Percentiles rank a stretch among this genome's conserved stretches.
Conservation (phyloP, 257 asterid genomes). For the Phtheirospermum japonicum region DNA sequence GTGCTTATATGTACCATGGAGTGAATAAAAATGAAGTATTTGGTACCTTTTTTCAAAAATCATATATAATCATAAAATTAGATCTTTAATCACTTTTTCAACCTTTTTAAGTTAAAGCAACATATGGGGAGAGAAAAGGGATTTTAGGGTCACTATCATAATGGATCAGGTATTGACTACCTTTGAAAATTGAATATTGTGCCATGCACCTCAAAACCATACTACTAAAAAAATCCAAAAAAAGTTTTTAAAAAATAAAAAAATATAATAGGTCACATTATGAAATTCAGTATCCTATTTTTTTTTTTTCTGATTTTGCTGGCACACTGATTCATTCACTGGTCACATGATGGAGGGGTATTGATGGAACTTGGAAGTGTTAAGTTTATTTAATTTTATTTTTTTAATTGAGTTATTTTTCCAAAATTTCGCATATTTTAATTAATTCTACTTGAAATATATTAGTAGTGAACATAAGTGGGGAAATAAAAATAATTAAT, state of each 20-base stretch:
- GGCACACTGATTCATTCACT: conserved; percentile 27
- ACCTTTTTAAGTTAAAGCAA: background rate
- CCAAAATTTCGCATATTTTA: background rate
- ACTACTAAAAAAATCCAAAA: no score
- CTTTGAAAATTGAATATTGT: conserved; percentile 15
- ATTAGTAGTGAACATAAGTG: no score
- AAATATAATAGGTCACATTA: conserved; percentile 22
- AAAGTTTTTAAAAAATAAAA: no score
- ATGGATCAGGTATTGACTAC: conserved; percentile 33
- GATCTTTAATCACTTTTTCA: background rate
- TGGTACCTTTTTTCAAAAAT: background rate
- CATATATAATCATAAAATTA: background rate
- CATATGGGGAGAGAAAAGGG: background rate
- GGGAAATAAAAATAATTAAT: no score
- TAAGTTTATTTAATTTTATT: background rate
- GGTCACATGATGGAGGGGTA: conserved; percentile 17
- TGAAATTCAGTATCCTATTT: conserved; percentile 55
- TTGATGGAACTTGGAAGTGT: conserved; percentile 26
- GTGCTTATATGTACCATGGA: no score
- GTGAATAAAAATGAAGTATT: no score
- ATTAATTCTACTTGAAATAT: no score
- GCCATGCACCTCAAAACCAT: no score
- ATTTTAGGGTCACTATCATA: conserved; percentile 26
- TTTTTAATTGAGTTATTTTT: background rate
- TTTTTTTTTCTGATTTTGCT: conserved; percentile 22